Conservation (phyloP, 2,329 filamentous ascomycete species). For the Nemania abortiva region DNA sequence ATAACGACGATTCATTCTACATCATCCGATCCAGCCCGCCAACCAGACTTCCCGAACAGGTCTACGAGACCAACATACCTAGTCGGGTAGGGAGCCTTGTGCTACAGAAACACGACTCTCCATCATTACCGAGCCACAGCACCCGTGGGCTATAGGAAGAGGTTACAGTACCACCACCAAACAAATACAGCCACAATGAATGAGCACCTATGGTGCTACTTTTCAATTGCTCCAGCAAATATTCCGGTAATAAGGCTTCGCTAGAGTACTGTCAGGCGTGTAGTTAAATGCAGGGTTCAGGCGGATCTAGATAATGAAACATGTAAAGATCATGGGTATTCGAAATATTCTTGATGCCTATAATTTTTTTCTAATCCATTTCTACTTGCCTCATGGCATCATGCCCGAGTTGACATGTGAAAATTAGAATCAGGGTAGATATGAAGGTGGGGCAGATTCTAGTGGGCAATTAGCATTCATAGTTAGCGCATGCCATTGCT, state of each 20-base stretch:
- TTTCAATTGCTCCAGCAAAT: background rate
- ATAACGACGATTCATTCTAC: conserved; percentile 1
- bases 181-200: conserved; percentile 2
- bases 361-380: too few relatives aligned
- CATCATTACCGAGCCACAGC: background rate
- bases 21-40: background rate
- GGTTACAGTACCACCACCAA: background rate
- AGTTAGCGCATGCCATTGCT: conserved; percentile 16
- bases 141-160: background rate
- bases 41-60: background rate
- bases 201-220: background rate
- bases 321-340: background rate
- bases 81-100: background rate
- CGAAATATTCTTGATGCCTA: background rate
- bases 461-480: background rate
- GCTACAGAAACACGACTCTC: background rate
- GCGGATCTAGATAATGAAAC: conserved; percentile 2
- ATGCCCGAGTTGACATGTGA: conserved; percentile 22
- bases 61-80: background rate
- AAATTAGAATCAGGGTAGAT: conserved; percentile 15
- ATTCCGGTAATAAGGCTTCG: background rate
- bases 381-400: background rate
- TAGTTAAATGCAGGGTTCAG: background rate
- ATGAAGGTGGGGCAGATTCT: background rate
- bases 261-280: conserved; percentile 1